Conservation (phyloP, 768 basidiomycete species). For the Rhodotorula sphaerocarpa region DNA sequence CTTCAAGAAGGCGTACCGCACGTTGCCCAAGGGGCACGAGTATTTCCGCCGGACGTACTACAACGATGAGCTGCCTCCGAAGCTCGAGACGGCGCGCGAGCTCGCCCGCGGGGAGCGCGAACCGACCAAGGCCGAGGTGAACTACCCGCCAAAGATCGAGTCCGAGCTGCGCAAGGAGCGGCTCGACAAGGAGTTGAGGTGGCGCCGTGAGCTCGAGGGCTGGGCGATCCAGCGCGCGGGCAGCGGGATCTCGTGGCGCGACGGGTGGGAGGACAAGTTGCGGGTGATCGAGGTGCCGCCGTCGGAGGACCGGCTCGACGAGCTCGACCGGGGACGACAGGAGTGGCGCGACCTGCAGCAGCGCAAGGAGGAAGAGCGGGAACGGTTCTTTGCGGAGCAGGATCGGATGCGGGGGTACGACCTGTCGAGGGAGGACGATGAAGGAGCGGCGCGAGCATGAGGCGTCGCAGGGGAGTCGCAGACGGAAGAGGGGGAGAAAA, state of each 20-base stretch:
- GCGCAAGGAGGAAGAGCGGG: constrained; percentile 8
- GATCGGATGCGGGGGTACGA: constrained; percentile 4
- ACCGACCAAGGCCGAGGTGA: constrained; percentile 71
- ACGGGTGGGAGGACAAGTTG: constrained; percentile 53
- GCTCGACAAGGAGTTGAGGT: constrained; percentile 76
- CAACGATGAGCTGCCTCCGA: constrained; percentile 61
- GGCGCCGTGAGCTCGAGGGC: constrained; percentile 69
- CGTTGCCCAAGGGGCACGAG: constrained; percentile 40
- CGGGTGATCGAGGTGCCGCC: constrained; percentile 51
- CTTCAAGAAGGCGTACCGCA: constrained; percentile 31
- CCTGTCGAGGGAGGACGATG: neutral
- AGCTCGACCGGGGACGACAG: neutral
- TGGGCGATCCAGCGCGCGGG: constrained; percentile 69
- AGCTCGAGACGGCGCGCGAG: constrained; percentile 63
- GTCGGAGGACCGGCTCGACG: constrained; percentile 1
- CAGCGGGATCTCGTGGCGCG: constrained; percentile 64
- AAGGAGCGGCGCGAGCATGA: no score
- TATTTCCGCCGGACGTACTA: constrained; percentile 62
- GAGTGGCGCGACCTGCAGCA: constrained; percentile 11
- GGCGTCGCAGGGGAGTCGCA: no score
- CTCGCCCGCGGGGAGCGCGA: constrained; percentile 63
- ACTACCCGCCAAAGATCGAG: constrained; percentile 73
- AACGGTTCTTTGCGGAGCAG: constrained; percentile 1
- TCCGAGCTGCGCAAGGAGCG: constrained; percentile 80
- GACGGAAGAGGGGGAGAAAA: neutral